Conservation (phyloP, 2,329 filamentous ascomycete species). For the Epicoccum sorghinum region DNA sequence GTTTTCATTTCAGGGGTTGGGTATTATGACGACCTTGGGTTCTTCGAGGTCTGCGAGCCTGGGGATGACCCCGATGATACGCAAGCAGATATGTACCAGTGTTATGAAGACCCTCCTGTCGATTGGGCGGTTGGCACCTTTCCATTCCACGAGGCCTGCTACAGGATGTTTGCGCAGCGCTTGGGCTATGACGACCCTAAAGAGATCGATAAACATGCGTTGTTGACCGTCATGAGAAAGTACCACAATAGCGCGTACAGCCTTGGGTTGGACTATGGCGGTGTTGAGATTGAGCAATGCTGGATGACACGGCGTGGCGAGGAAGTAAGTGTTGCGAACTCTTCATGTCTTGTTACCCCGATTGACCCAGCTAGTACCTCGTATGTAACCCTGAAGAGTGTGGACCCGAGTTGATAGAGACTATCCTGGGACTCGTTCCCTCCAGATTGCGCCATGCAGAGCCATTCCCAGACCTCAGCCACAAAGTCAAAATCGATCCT, state of each 20-base stretch:
- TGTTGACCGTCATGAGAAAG: conserved; percentile 14
- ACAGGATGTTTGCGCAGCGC: conserved; percentile 19
- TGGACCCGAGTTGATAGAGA: neutral
- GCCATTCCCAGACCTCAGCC: neutral
- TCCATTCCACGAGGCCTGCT: conserved; percentile 30
- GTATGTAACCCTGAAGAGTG: conserved; percentile 13
- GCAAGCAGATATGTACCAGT: neutral
- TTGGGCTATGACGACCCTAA: conserved; percentile 11
- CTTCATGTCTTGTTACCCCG: neutral
- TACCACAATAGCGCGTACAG: neutral
- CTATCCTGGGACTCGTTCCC: neutral
- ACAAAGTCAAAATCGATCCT: conserved; percentile 21
- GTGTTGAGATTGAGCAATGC: conserved; percentile 10
- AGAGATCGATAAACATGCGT: conserved; percentile 19
- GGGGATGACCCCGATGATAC: conserved; percentile 21
- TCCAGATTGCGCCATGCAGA: neutral
- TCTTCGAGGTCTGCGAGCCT: neutral
- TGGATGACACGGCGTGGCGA: conserved; percentile 24
- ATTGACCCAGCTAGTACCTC: conserved; percentile 10
- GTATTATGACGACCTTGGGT: conserved; percentile 16
- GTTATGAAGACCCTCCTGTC: conserved; percentile 9
- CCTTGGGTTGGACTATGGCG: conserved; percentile 24
- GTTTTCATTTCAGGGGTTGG: conserved; percentile 25
- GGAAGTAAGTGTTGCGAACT: conserved; percentile 16
- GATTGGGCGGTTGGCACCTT: conserved; percentile 7